Percentiles rank a stretch among this genome's conserved stretches.
phyloP scores from a whole-genome alignment of 2,329 filamentous ascomycete species.

The Colletotrichum tanaceti region DNA sequence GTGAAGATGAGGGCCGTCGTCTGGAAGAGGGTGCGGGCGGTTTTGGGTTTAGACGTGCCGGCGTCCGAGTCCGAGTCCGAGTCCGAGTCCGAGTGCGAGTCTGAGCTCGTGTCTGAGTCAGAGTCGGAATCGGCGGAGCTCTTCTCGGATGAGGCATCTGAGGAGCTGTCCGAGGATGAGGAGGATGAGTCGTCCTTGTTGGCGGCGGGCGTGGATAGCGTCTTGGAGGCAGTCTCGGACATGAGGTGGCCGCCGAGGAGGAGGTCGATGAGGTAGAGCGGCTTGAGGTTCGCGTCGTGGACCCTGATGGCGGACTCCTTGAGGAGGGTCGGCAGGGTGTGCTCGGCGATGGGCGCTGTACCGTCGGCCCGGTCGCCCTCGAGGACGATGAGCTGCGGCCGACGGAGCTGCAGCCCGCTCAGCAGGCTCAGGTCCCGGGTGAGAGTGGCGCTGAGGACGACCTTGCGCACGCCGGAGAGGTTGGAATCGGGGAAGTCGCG shows the following conservation, averaged over 20 bases:
- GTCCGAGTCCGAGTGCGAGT: slow-evolving; percentile 40
- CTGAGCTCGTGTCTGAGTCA: slow-evolving; percentile 50
- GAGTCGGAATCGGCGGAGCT: slow-evolving; percentile 45
- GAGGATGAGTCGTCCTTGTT: slow-evolving; percentile 49
- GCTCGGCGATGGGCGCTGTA: slow-evolving; percentile 58
- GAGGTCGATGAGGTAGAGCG: slow-evolving; percentile 85
- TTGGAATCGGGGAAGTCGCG: slow-evolving; percentile 66
- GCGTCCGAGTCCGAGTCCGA: slow-evolving; percentile 35
- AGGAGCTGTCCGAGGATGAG: slow-evolving; percentile 46
- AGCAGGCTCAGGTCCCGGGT: slow-evolving; percentile 86
- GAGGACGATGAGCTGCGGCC: slow-evolving; percentile 81
- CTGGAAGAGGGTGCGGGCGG: slow-evolving; percentile 44
- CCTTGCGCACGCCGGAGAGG: slow-evolving; percentile 74
- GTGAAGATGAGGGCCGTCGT: slow-evolving; percentile 82
- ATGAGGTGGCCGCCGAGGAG: slow-evolving; percentile 68
- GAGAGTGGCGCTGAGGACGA: slow-evolving; percentile 92
- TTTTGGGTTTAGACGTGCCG: slow-evolving; percentile 23
- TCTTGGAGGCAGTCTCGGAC: slow-evolving; percentile 40
- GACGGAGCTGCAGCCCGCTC: slow-evolving; percentile 75
- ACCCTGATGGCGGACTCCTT: slow-evolving; percentile 76
- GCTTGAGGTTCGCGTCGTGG: slow-evolving; percentile 77
- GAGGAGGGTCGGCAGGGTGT: slow-evolving; percentile 71
- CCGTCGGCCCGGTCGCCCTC: slow-evolving; percentile 61
- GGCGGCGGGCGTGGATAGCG: slow-evolving; percentile 24
- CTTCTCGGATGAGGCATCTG: slow-evolving; percentile 48